Base-by-base conservation (phyloP, 805 yeast genomes). In the Grigorovia humatica region DNA sequence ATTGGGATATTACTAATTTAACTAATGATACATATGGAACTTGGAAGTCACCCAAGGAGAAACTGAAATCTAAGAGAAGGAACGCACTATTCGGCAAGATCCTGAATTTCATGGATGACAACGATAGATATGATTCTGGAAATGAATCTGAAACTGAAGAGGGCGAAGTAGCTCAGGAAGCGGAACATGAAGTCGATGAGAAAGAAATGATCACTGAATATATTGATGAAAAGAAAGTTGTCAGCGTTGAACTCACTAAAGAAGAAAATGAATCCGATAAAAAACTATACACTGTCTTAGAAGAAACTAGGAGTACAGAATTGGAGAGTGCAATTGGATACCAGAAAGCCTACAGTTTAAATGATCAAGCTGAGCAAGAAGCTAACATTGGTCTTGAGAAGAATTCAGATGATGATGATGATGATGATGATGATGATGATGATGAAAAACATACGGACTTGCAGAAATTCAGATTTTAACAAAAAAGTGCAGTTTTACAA, bases 1-100 rank as follows among this genome's bases (percentile, higher is more conserved):
- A 76, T 55, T 73, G 76, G 55, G 75, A 68, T 13, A 65, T 70
- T 3, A 71, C 68, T 40, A 60, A 63, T 42, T 62, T 68, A n/a
- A 70, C 64, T 8, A 73, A 64, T 29, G 69, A 63, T 27, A 67
- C 56, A 1, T 65, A 70, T 43, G 75, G 67, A 4, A 60, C 55
- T 18, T 59, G 62, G 17, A 27, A 41, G 9, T 41, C 38, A 12
- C 13, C 17, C 3, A 44, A 40, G 19, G 38, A 57, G 45, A 11
- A 55, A 43, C 15, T 51, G 20, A 17, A 42, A 52, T 50, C 45
- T 50, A 47, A 49, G 51, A 4, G 29, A 51, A 4, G 62, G 61
- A 38, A 15, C 17, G 32, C 11, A 7, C 27, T 60, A 20, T 68
- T 70, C 55, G 74, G 72, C 12, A 50, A 63, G 52, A 50, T 67